These are phyloP conservation scores for Aspergillus tamarii DNA, from an alignment of 2,329 filamentous ascomycete species.

Conservation along the genomic window DNA sequence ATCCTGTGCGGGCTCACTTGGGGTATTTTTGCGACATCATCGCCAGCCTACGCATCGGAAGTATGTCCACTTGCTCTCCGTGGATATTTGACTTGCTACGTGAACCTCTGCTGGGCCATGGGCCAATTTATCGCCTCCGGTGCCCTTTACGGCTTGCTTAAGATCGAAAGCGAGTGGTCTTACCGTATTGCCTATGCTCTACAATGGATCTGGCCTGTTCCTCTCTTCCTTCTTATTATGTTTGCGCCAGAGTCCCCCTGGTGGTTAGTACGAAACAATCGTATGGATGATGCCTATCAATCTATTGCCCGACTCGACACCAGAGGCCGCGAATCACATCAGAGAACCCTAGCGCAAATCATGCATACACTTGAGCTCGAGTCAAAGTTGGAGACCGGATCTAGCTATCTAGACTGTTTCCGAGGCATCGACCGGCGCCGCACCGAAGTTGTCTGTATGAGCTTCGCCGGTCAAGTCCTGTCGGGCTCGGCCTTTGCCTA, in stretches of 20 bases:
- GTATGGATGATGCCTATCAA: constrained; percentile 22
- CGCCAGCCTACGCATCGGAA: constrained; percentile 33
- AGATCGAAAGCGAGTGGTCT: constrained; percentile 36
- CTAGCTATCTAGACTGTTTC: constrained; percentile 37
- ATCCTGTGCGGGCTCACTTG: constrained; percentile 51
- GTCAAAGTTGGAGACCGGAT: constrained; percentile 31
- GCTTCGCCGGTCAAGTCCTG: constrained; percentile 42
- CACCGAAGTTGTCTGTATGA: constrained; percentile 46
- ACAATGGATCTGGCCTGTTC: constrained; percentile 32
- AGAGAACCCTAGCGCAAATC: constrained; percentile 40
- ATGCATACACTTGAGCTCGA: constrained; percentile 42
- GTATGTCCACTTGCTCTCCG: constrained; percentile 32
- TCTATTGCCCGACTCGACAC: constrained; percentile 13
- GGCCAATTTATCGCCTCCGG: constrained; percentile 32
- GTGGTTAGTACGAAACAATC: constrained; percentile 29
- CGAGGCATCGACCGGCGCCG: constrained; percentile 39
- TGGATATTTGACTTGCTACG: constrained; percentile 39
- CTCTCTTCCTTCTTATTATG: constrained; percentile 25
- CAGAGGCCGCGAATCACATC: constrained; percentile 17
- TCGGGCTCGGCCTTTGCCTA: constrained; percentile 40
- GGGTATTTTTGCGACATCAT: constrained; percentile 36
- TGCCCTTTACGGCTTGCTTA: constrained; percentile 36
- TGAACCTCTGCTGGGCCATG: constrained; percentile 46
- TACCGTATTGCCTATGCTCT: constrained; percentile 43
- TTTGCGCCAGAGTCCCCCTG: constrained; percentile 33